These are phyloP conservation scores for Rhododendron mucronatum DNA, from an alignment of 148 eudicot genomes.

Conservation along the genomic window DNA sequence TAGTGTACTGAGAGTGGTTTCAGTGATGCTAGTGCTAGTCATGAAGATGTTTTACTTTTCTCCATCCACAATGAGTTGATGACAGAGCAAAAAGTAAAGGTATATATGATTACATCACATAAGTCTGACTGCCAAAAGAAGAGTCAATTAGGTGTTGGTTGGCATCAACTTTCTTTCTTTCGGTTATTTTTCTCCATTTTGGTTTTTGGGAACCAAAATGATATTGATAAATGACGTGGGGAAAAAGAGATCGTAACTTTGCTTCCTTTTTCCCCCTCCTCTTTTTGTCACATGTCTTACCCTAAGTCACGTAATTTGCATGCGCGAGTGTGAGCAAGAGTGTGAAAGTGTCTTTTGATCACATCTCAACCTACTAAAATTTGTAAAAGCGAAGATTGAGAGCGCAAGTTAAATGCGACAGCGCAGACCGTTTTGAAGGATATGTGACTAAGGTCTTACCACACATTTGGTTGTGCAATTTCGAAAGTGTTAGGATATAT, in stretches of 20 bases:
- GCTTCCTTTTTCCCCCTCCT: not conserved
- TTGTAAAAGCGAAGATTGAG: not conserved
- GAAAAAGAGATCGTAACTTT: not conserved
- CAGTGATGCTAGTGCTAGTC: not conserved
- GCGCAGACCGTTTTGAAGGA: not conserved
- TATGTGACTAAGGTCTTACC: not conserved
- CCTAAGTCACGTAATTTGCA: not conserved
- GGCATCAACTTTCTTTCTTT: not conserved
- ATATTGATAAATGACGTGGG: not conserved
- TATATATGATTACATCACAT: not conserved
- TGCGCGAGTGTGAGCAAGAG: not conserved
- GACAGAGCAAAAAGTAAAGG: conserved; percentile 7
- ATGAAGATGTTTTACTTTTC: not conserved
- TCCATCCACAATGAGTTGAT: conserved; percentile 3
- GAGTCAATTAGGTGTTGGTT: not conserved
- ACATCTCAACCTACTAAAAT: not conserved
- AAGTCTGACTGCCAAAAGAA: not conserved
- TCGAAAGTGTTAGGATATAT: not conserved
- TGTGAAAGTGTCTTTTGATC: not conserved
- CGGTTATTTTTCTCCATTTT: not conserved
- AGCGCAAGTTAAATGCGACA: not conserved
- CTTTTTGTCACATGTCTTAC: not conserved
- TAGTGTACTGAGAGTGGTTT: not conserved
- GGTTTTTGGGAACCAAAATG: not conserved
- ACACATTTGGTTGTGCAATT: not conserved